Conservation (phyloP, 148 eudicot species). For the Amaranthus palmeri region DNA sequence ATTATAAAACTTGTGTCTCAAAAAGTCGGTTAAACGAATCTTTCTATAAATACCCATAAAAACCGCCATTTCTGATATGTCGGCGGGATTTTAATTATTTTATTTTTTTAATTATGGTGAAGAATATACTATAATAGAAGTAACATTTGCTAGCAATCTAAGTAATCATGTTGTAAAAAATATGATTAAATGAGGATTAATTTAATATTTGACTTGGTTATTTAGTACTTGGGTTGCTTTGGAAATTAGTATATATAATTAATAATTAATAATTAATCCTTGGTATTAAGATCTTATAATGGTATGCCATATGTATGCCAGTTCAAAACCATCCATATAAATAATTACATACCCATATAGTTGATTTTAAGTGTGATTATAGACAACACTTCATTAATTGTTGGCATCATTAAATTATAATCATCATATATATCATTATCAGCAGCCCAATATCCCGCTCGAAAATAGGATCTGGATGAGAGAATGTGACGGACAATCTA, state of each 20-base stretch:
- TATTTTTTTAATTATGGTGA: not conserved
- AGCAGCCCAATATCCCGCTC: not conserved
- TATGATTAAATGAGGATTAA: not conserved
- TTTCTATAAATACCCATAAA: constrained; percentile 23
- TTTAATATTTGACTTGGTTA: constrained; percentile 27
- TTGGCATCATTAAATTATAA: not conserved
- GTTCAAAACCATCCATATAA: constrained; percentile 24
- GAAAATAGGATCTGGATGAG: too few species aligned
- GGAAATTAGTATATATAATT: too few species aligned
- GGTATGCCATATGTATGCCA: constrained; percentile 21
- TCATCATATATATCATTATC: not conserved
- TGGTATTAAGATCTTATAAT: not conserved
- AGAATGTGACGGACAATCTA: too few species aligned
- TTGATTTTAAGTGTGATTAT: not conserved
- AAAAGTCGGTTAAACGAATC: constrained; percentile 34
- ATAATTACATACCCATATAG: not conserved
- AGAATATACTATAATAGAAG: not conserved
- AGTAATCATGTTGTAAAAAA: constrained; percentile 11
- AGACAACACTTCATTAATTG: constrained; percentile 11
- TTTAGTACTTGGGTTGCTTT: not conserved
- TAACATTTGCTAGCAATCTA: not conserved
- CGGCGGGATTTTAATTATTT: constrained; percentile 24
- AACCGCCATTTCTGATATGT: constrained; percentile 43
- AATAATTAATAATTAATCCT: not conserved
- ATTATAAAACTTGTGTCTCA: constrained; percentile 9